A percentile compares a stretch with the other conserved stretches of the same genome.
phyloP scores from a whole-genome alignment of 2,329 filamentous ascomycete genomes.

The Thelonectria discophora region DNA sequence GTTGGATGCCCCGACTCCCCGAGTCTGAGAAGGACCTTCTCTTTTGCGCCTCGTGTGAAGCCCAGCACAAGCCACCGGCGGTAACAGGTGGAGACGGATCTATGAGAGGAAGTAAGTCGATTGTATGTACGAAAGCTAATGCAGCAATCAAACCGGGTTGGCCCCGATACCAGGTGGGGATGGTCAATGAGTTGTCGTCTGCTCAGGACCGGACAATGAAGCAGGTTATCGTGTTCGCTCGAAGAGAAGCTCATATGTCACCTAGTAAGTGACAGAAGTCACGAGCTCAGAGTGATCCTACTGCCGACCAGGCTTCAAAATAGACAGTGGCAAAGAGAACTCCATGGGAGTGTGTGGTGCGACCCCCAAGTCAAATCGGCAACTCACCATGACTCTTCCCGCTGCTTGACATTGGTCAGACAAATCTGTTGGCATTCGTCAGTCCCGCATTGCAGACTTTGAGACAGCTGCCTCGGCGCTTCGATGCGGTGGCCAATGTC shows the following conservation, averaged over 20 bases:
- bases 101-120: neutral
- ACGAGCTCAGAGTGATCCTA: constrained; percentile 7
- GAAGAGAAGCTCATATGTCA: neutral
- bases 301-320: neutral
- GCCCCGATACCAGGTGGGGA: neutral
- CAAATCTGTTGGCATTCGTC: constrained; percentile 2
- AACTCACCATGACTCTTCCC: constrained; percentile 1
- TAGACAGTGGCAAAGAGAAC: neutral
- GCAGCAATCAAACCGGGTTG: neutral
- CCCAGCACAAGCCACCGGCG: neutral
- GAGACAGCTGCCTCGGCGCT: neutral
- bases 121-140: neutral
- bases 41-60: neutral
- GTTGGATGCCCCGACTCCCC: neutral
- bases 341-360: neutral
- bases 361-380: constrained; percentile 2
- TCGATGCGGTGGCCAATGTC: neutral
- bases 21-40: neutral
- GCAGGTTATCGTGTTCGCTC: neutral
- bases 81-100: neutral
- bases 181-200: neutral
- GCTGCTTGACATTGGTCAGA: constrained; percentile 4
- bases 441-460: neutral
- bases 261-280: neutral
- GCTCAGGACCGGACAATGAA: neutral